Evolutionary conservation across 805 yeast genomes (phyloP), one percentile per base, ranked within the genome.

Genomic region (Kazachstania viticola): DNA sequence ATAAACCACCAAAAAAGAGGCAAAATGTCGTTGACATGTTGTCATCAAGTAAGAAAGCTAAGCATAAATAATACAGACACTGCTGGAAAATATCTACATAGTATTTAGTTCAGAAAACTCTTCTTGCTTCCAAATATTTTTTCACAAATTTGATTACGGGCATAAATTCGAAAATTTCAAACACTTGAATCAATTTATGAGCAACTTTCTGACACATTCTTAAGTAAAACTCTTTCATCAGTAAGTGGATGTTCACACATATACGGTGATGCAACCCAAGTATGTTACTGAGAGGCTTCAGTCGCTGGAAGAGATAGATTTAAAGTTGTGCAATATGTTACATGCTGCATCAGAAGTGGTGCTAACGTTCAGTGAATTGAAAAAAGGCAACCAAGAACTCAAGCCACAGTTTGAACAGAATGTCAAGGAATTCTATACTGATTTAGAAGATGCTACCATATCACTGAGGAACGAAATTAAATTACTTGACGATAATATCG

Each of bases 281-380:
- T 49, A 44, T 26, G 47, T 54, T 5, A 51, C 43, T 22, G 55
- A 51, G 21, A 42, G 60, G 29, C 31, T 54, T 17, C 38, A 44
- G 14, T 36, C 54, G 7, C 35, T 54, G 11, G 46, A 51, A 17
- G 33, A 43, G 12, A 42, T 54, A 14, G 60, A 54, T 32, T 25
- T 30, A 6, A 42, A 41, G 32, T 40, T 54, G 7, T 47, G 54
- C 23, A 29, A 45, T 6, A 38, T 51, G 25, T 23, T 53, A 17
- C 46, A 50, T 17, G 47, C 44, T 14, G 56, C 56, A 4, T 49
- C 58, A 4, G 49, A 46, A 27, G 45, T 52, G 2, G 54, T 52
- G 5, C 48, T 44, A 27, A 41, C 56, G 4, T 42, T 51, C 28
- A 43, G 46, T 16, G 58, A 51, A 24, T 33, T 54, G 30, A 54